Evolutionary conservation across 257 asterid genomes (phyloP), one percentile per base, ranked within the genome.

Genomic region (Eustoma russellianum): DNA sequence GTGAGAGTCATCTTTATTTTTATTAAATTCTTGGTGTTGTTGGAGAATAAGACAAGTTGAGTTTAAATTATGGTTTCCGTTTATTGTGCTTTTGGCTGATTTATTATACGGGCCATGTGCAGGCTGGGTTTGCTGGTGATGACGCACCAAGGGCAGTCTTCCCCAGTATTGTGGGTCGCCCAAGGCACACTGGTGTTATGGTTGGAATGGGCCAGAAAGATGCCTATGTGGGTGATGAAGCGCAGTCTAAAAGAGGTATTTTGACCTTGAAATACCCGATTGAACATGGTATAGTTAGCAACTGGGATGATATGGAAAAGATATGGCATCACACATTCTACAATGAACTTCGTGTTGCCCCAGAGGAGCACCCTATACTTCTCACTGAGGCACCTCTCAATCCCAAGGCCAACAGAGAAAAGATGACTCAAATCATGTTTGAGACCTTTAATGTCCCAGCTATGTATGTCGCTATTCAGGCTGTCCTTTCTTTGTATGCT

Each of bases 171-270:
- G 77, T 74, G 41, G 80, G 80, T 38, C 73, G 80, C 6, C 80
- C 80, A 18, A 50, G 80, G 14, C 80, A 74, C 66, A 74, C 80
- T 16, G 80, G 80, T 59, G 77, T 74, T 43, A 74, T 74, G 77
- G 80, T 74, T n/a, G 80, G 80, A 17, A 74, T 74, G 80, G 80
- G 80, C 16, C 80, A 74, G 65, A 74, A 74, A 66, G 80, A 74
- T 49, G 80, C 80, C 14, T 74, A 74, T 48, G 77, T 74, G 48
- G 77, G 80, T 41, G 80, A 75, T 24, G 80, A 75, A 52, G 80
- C 80, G 45, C 80, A 75, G 28, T 75, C 80, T 9, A 75, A 75
- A 52, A 70, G 80, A 57, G 80, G 80, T 75, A 75, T 75, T 61
- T 64, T 74, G 66, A 74, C 80, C 11, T 66, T 74, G 68, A 74